Conservation (phyloP, 192 early-diverging fungal species). For the Umbelopsis sp. region DNA sequence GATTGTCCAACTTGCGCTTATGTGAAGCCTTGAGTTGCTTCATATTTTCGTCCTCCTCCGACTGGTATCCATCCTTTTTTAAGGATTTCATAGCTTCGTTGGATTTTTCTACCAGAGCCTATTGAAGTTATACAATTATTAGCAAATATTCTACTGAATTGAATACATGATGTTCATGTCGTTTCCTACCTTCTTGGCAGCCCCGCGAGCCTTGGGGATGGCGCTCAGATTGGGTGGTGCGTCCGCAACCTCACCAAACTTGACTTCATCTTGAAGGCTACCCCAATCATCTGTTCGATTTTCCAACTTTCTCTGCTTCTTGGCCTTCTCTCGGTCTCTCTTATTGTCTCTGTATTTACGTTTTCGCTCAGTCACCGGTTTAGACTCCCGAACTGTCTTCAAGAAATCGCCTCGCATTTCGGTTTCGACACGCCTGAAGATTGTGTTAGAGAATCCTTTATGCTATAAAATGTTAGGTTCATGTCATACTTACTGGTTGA, state of each 20-base stretch:
- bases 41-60: slow-evolving; percentile 42
- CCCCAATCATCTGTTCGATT: slow-evolving; percentile 51
- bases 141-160: not conserved
- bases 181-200: slow-evolving; percentile 47
- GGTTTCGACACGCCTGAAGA: slow-evolving; percentile 42
- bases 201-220: slow-evolving; percentile 49
- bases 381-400: slow-evolving; percentile 39
- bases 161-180: not conserved
- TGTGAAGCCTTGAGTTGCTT: slow-evolving; percentile 44
- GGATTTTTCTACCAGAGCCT: slow-evolving; percentile 33
- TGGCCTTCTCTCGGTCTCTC: slow-evolving; percentile 46
- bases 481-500: slow-evolving; percentile 12
- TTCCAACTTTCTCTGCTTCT: slow-evolving; percentile 39
- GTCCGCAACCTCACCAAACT: slow-evolving; percentile 57
- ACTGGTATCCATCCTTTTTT: slow-evolving; percentile 37
- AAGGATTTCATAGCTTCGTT: slow-evolving; percentile 5
- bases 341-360: slow-evolving; percentile 53
- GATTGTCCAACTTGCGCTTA: slow-evolving; percentile 40
- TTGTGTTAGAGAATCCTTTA: not conserved
- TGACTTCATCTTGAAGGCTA: slow-evolving; percentile 54
- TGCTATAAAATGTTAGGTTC: not conserved
- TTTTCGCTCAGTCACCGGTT: slow-evolving; percentile 43
- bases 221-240: slow-evolving; percentile 56
- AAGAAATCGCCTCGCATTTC: slow-evolving; percentile 44
- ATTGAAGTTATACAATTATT: slow-evolving; percentile 31